phyloP scores from a whole-genome alignment of 2,329 filamentous ascomycete genomes.

The Colletotrichum tofieldiae region DNA sequence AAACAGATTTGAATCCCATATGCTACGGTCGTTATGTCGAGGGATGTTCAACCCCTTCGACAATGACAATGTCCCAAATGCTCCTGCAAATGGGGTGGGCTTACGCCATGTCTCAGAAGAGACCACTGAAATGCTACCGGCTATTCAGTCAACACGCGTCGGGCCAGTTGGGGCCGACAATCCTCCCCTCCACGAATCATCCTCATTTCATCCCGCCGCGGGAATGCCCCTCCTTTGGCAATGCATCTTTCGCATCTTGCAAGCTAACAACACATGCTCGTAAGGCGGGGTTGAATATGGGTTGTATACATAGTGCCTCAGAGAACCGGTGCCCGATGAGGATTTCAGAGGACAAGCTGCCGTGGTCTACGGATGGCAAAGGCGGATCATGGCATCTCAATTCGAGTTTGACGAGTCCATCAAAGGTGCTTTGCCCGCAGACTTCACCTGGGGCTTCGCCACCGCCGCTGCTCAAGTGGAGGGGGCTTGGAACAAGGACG shows the following conservation, averaged over 20 bases:
- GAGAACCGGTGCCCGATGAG: neutral
- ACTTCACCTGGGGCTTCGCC: slow-evolving; percentile 59
- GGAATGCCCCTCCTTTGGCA: slow-evolving; percentile 15
- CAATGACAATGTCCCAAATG: neutral
- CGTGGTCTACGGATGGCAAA: neutral
- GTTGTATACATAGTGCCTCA: neutral
- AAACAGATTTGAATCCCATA: neutral
- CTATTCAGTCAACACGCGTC: slow-evolving; percentile 1
- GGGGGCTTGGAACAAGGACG: slow-evolving; percentile 59
- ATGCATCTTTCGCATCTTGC: slow-evolving; percentile 1
- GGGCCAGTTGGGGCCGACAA: slow-evolving; percentile 31
- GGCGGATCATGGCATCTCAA: slow-evolving; percentile 37
- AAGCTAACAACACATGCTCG: slow-evolving; percentile 20
- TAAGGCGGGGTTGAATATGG: slow-evolving; percentile 19
- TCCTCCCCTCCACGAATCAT: slow-evolving; percentile 31
- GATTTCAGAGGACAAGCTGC: neutral
- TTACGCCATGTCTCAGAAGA: neutral
- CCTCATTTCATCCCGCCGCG: slow-evolving; percentile 29
- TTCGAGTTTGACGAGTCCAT: slow-evolving; percentile 48
- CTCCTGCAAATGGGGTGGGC: neutral
- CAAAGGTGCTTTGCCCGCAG: slow-evolving; percentile 50
- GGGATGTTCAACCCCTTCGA: neutral
- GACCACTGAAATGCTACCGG: neutral
- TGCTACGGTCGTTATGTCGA: neutral
- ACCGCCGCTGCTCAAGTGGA: slow-evolving; percentile 59